phyloP scores from a whole-genome alignment of 768 basidiomycete genomes.

The Ramaria sp. region DNA sequence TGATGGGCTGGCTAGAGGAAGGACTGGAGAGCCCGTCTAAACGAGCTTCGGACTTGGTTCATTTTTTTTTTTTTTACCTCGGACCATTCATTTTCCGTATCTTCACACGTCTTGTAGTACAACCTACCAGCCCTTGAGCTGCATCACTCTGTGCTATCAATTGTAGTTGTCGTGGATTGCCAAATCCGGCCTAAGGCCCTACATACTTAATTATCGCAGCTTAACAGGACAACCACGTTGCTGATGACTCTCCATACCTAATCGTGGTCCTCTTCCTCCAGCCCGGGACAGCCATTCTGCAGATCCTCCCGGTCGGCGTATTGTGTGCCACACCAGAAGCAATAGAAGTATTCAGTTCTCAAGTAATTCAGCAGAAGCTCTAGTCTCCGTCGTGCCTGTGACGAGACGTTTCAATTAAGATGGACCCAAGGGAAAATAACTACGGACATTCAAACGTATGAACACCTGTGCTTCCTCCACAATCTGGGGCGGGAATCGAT shows the following conservation, averaged over 20 bases:
- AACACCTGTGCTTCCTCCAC: slow-evolving; percentile 61
- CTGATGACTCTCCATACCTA: no score
- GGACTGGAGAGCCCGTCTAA: background rate
- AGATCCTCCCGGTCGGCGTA: slow-evolving; percentile 56
- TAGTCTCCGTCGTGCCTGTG: slow-evolving; percentile 62
- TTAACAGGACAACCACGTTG: no score
- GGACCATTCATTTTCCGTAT: background rate
- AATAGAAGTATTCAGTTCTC: slow-evolving; percentile 61
- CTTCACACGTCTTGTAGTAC: background rate
- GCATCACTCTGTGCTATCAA: background rate
- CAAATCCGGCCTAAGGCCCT: background rate
- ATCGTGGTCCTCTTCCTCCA: slow-evolving; percentile 70
- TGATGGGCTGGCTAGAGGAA: background rate
- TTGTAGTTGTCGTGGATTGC: background rate
- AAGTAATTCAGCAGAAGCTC: slow-evolving; percentile 60
- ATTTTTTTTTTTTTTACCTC: background rate
- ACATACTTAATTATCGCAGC: no score
- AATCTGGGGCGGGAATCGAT: slow-evolving; percentile 27
- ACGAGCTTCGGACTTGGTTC: background rate
- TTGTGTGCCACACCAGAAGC: slow-evolving; percentile 82
- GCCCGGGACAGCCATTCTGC: slow-evolving; percentile 57
- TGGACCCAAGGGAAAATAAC: background rate
- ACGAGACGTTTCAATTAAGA: slow-evolving; percentile 5
- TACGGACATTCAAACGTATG: slow-evolving; percentile 49
- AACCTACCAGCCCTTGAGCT: slow-evolving; percentile 4